Evolutionary conservation across 345 rosid species (phyloP).

Genomic region (Anastatica hierochuntica): DNA sequence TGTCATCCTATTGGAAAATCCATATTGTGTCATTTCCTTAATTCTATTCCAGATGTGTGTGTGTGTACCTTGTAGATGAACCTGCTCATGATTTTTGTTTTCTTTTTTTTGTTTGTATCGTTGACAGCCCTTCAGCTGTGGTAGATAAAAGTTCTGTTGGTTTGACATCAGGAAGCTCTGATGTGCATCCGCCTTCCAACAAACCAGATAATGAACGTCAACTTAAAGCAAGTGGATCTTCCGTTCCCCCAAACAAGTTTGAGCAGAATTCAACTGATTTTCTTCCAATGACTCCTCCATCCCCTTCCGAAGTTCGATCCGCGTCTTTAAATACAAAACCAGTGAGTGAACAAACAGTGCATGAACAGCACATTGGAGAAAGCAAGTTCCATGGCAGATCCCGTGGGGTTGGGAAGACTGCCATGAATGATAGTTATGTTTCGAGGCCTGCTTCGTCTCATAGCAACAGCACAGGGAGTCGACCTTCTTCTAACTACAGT

Average conservation of each 20-base stretch:
- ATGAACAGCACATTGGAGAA: constrained; percentile 40
- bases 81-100: constrained; percentile 4
- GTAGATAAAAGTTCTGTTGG: constrained; percentile 39
- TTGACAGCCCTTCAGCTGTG: constrained; percentile 36
- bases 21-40: not conserved
- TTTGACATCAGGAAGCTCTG: constrained; percentile 32
- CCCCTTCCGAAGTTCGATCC: constrained; percentile 48
- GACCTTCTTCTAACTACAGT: constrained; percentile 70
- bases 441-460: constrained; percentile 41
- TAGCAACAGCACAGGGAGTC: constrained; percentile 49
- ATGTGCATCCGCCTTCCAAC: constrained; percentile 20
- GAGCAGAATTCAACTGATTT: constrained; percentile 33
- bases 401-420: constrained; percentile 47
- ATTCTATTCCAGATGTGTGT: not conserved
- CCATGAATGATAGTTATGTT: constrained; percentile 38
- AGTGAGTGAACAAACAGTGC: constrained; percentile 34
- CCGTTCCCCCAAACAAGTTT: constrained; percentile 26
- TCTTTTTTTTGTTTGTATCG: constrained; percentile 6
- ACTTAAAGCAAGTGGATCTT: constrained; percentile 32
- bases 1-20: not conserved
- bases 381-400: constrained; percentile 39
- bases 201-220: constrained; percentile 28
- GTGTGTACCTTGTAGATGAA: not conserved
- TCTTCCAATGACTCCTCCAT: constrained; percentile 30
- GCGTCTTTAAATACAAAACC: constrained; percentile 56